Base-by-base conservation (phyloP, 2,329 filamentous ascomycete species). In the Cytospora chrysosperma region DNA sequence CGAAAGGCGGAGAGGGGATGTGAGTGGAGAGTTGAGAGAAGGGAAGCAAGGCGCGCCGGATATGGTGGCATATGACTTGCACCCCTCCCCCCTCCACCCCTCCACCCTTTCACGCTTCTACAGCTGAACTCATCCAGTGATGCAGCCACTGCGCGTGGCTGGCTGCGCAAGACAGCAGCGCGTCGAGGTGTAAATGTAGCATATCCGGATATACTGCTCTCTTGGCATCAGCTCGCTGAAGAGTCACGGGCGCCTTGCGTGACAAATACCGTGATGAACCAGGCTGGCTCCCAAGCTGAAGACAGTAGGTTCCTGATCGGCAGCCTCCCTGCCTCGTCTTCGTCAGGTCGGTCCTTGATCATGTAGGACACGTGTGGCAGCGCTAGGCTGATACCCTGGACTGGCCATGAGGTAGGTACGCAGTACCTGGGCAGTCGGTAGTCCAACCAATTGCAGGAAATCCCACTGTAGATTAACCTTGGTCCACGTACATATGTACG, bases 11-110 rank as follows among this genome's bases (percentile, higher is more conserved):
- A 55, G 37, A 55, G 27, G 27, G 30, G 12, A 50, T 49, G 51
- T n/a, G 58, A 37, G 24, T 55, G n/a, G 27, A 28, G 21, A 4
- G 10, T 17, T 27, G 37, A 24, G 37, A 24, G 19, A 7, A 47
- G 34, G 28, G 59, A 50, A 27, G 40, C 37, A 61, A 28, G n/a
- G 21, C 21, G 9, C n/a, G 34, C 53, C 21, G 40, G 51, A 12
- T 32, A 50, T 50, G 59, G 32, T 24, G 28, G 47, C 49, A 53
- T 19, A 21, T 61, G 51, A 55, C 51, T 55, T 52, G n/a, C n/a
- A n/a, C n/a, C n/a, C n/a, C n/a, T n/a, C n/a, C n/a, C n/a, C n/a
- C n/a, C n/a, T n/a, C n/a, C n/a, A n/a, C n/a, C n/a, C n/a, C n/a
- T n/a, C n/a, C n/a, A n/a, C n/a, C n/a, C n/a, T 19, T 12, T 30